Base-by-base conservation (phyloP, 129 eudicot genomes). In the Smallanthus sonchifolius region DNA sequence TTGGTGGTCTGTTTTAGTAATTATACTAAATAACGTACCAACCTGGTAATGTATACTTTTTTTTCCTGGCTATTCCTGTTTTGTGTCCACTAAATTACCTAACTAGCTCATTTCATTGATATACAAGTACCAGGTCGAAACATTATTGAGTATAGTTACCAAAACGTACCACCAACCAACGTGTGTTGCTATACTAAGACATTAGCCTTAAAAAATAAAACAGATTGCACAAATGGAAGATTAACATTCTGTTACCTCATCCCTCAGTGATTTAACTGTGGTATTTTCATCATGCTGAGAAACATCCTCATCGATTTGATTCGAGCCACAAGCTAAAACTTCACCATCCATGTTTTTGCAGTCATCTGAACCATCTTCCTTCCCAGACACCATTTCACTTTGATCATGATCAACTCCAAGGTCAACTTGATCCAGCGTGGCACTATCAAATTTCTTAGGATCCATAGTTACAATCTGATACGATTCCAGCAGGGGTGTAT, bases 241-340 rank as follows among this genome's bases (percentile, higher is more conserved):
- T 45, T 7, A 48, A 37, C 55, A 73, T 45, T 32, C 56, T 9
- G 66, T 66, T 14, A 94, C 96, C 97, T 90, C 97, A 67, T 81
- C 81, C 84, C 28, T 83, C 82, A 94, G 81, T 4, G 81, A 84
- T 44, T 74, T 72, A 38, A 93, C 67, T 48, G 77, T 69, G 48
- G 74, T 72, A 45, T 73, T 87, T 64, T 84, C 82, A 67, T 75
- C 85, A 48, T 62, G 20, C 44, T 51, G 81, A 70, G 69, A 44
- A 67, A 52, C 47, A 51, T 79, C 87, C 28, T 79, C 83, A 28
- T 59, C 66, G 36, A 52, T 44, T 69, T 67, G 77, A 60, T 69
- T 72, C 3, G 72, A 78, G 15, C 47, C 69, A 39, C 61, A 39
- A 48, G 73, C 66, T 37, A 60, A 48, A 64, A 38, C 80, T 43